phyloP scores from a whole-genome alignment of 805 yeast species.

The Hanseniaspora jakobsenii region DNA sequence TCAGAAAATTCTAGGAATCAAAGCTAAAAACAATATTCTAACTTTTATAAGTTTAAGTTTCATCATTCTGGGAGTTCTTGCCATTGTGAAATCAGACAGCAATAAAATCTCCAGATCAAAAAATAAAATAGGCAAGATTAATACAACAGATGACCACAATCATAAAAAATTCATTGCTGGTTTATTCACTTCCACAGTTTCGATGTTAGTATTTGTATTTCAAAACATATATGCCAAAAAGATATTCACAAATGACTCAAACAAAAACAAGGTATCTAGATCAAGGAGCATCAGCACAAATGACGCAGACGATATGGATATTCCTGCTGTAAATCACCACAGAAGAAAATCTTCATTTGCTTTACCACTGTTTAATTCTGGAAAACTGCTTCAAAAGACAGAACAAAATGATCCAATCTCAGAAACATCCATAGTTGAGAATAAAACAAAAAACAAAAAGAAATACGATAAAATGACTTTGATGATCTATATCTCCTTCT shows the following conservation, averaged over 20 bases:
- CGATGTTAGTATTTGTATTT: constrained; percentile 65
- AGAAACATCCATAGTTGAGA: too few relatives aligned
- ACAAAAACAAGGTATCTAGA: constrained; percentile 16
- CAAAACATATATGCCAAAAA: constrained; percentile 82
- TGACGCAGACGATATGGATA: constrained; percentile 10
- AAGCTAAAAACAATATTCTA: constrained; percentile 16
- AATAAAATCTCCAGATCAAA: constrained; percentile 19
- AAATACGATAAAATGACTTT: constrained; percentile 72
- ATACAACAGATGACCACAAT: constrained; percentile 4
- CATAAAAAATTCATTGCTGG: constrained; percentile 33
- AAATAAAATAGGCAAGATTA: neutral
- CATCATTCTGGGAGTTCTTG: constrained; percentile 25
- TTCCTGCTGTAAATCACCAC: constrained; percentile 1
- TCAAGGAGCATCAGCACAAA: neutral
- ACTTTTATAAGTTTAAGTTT: constrained; percentile 22
- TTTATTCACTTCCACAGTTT: constrained; percentile 50
- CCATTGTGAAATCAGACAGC: constrained; percentile 18
- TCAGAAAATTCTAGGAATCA: constrained; percentile 26
- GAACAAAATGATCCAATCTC: neutral
- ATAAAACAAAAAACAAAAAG: constrained; percentile 14
- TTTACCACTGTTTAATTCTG: constrained; percentile 10
- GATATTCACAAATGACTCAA: constrained; percentile 42
- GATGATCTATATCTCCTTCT: constrained; percentile 63
- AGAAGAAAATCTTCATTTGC: neutral
- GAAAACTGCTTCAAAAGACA: neutral